Evolutionary conservation across 805 yeast species (phyloP).

Genomic region (Candida ascalaphidarum): DNA sequence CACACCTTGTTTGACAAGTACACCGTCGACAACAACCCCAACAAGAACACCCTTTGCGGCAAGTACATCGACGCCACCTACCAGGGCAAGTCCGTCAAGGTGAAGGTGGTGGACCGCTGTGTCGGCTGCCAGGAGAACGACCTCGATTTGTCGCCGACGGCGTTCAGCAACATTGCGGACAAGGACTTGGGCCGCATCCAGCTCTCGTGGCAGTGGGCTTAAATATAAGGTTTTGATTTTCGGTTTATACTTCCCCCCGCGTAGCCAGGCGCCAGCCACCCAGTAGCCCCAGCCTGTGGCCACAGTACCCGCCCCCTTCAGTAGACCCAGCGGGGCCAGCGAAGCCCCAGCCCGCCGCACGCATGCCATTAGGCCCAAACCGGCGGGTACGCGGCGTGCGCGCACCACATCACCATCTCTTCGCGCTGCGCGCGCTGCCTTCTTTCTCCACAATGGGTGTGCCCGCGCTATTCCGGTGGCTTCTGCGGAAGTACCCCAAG

Average conservation of each 20-base stretch:
- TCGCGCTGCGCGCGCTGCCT: not conserved
- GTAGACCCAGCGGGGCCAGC: no score
- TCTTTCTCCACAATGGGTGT: constrained; percentile 61
- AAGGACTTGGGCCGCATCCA: constrained; percentile 44
- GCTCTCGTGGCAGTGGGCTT: constrained; percentile 40
- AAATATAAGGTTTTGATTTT: no score
- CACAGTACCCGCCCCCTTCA: no score
- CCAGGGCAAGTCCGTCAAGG: constrained; percentile 44
- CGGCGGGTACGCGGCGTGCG: no score
- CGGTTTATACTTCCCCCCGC: no score
- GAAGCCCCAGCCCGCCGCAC: no score
- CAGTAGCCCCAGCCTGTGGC: no score
- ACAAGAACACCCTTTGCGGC: constrained; percentile 45
- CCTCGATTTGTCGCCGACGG: constrained; percentile 55
- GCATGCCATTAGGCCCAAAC: no score
- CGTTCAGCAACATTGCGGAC: constrained; percentile 45
- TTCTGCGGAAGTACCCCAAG: constrained; percentile 87
- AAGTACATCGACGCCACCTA: constrained; percentile 38
- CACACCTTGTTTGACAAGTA: constrained; percentile 28
- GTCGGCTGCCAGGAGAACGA: constrained; percentile 42
- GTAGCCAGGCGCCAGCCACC: no score
- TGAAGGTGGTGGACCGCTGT: constrained; percentile 51
- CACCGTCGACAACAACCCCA: constrained; percentile 26
- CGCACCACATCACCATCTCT: no score
- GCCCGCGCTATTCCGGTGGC: constrained; percentile 96